Evolutionary conservation across 768 basidiomycete genomes (phyloP).

Genomic region (Lactarius deliciosus): DNA sequence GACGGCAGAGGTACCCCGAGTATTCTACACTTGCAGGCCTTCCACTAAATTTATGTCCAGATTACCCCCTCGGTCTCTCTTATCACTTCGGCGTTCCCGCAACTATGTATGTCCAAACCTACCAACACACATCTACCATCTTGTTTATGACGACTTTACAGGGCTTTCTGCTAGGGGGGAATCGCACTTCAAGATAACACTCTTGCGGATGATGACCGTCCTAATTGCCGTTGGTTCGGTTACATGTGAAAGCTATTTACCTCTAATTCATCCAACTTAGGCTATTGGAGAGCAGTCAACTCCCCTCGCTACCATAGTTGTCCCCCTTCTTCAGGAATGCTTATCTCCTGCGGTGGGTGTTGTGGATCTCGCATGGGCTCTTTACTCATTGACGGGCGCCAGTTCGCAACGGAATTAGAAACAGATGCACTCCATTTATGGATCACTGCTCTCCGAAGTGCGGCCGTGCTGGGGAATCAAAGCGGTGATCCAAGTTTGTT

Average conservation of each 20-base stretch:
- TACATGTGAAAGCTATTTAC: background rate
- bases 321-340: constrained; percentile 65
- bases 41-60: constrained; percentile 38
- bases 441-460: constrained; percentile 67
- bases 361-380: background rate
- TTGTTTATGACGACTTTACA: constrained; percentile 36
- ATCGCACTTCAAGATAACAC: constrained; percentile 66
- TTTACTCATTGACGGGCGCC: background rate
- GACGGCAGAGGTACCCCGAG: constrained; percentile 36
- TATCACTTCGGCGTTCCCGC: constrained; percentile 64
- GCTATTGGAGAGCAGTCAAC: constrained; percentile 64
- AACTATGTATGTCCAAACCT: constrained; percentile 58
- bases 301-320: constrained; percentile 52
- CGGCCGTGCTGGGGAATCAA: constrained; percentile 49
- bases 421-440: constrained; percentile 77
- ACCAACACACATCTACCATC: constrained; percentile 6
- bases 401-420: constrained; percentile 72
- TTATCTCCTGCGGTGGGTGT: constrained; percentile 50
- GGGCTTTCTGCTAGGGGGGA: constrained; percentile 70
- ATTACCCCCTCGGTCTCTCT: constrained; percentile 63
- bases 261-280: constrained; percentile 39
- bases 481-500: constrained; percentile 52
- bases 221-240: constrained; percentile 56
- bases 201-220: constrained; percentile 69
- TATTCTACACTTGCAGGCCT: background rate